Base-by-base conservation (phyloP, 2,329 filamentous ascomycete genomes). In the Ophiosphaerella narmari region DNA sequence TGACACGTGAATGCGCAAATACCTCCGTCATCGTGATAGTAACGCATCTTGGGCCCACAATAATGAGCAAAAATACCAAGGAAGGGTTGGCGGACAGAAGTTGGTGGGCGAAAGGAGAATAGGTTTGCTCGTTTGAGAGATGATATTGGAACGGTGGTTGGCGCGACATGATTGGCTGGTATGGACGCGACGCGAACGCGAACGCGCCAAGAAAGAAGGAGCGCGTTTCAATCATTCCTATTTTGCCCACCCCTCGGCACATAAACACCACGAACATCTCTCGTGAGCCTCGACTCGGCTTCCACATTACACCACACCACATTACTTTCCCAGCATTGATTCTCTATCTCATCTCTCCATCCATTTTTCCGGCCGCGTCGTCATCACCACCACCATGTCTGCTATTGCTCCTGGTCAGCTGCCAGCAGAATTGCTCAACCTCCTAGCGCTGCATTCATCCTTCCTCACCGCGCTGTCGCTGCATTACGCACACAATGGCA, bases 391-490 rank as follows among this genome's bases (percentile, higher is more conserved):
- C 41, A 55, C 54, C 48, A 73, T 72, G 69, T 59, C 65, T 39
- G 60, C 69, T 40, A 61, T 68, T 46, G 57, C 55, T 49, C 57
- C 65, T 35, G 57, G 57, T 29, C 57, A 65, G 56, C 65, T 79
- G 41, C 77, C 78, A 4, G 53, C 59, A 33, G 74, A 75, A 51
- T 65, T 80, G 7, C 66, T 75, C 48, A 74, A 77, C 42, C 70
- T 79, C 36, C 70, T 75, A 41, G 60, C 65, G n/a, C 69, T 81
- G 7, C 75, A 80, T 58, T 70, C 72, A 7, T 76, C 78, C 32
- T 79, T 81, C 55, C 72, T 81, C 14, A 76, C 74, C 13, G 75
- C 78, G n/a, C 67, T 80, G 11, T 76, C 77, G 5, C 66, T 81
- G 24, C 77, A 80, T 57, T 78, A 76, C 54, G 75, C 79, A 16